These are phyloP conservation scores for Circinella minor DNA, from an alignment of 371 early-diverging fungal species.

Conservation along the genomic window DNA sequence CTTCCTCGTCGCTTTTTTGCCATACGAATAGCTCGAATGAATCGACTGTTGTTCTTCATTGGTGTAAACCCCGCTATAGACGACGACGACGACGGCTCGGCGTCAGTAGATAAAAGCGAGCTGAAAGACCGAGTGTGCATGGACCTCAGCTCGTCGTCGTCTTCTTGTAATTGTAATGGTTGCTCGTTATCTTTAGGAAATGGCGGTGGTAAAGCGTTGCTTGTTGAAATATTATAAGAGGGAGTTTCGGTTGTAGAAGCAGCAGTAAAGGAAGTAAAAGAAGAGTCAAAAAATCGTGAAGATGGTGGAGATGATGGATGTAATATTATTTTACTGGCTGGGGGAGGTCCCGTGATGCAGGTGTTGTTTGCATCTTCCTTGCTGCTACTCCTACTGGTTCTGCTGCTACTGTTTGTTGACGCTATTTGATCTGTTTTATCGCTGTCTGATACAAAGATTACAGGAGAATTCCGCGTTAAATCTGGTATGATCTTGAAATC, in stretches of 20 bases:
- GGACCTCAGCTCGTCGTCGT: slow-evolving; percentile 1
- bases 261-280: background rate
- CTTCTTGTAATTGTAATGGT: background rate
- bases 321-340: background rate
- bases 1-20: slow-evolving; percentile 40
- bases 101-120: slow-evolving; percentile 10
- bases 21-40: slow-evolving; percentile 24
- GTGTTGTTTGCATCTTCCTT: slow-evolving; percentile 4
- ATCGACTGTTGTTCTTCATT: slow-evolving; percentile 13
- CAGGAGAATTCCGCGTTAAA: slow-evolving; percentile 5
- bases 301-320: background rate
- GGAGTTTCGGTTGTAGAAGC: background rate
- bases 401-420: slow-evolving; percentile 10
- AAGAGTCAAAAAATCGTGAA: background rate
- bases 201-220: slow-evolving; percentile 5
- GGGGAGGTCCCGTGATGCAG: slow-evolving; percentile 9
- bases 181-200: background rate
- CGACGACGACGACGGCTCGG: slow-evolving; percentile 6
- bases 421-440: slow-evolving; percentile 5
- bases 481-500: background rate
- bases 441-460: slow-evolving; percentile 14
- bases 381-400: background rate
- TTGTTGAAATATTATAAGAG: background rate
- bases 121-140: slow-evolving; percentile 19
- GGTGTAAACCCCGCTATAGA: background rate